These are phyloP conservation scores for Brassica hybrid DNA, from an alignment of 441 rosid species.

Conservation along the genomic window DNA sequence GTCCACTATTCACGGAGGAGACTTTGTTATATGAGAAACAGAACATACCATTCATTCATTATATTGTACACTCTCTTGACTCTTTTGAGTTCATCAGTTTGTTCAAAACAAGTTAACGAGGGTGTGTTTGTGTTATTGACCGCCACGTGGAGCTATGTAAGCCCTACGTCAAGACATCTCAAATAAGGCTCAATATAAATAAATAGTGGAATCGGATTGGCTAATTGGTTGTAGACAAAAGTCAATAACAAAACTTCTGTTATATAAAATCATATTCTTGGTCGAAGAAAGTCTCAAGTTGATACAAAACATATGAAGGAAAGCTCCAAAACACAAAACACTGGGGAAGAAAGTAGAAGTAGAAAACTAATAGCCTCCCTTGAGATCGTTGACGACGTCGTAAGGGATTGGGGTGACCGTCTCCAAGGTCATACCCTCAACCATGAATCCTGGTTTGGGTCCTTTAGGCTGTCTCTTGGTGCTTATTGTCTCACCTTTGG, in stretches of 20 bases:
- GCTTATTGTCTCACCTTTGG: not conserved
- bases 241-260: not conserved
- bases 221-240: not conserved
- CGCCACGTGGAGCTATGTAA: constrained; percentile 26
- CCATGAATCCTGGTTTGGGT: constrained; percentile 7
- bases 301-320: constrained; percentile 14
- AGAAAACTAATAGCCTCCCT: not conserved
- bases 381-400: constrained; percentile 1
- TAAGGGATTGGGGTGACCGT: not conserved
- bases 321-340: not conserved
- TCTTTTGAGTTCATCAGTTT: not conserved
- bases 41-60: not conserved
- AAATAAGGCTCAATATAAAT: not conserved
- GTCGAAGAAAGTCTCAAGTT: not conserved
- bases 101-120: not conserved
- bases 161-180: not conserved
- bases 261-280: constrained; percentile 16
- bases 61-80: not conserved
- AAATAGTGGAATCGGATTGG: not conserved
- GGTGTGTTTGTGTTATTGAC: constrained; percentile 6
- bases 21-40: not conserved
- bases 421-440: constrained; percentile 2
- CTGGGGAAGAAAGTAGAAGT: not conserved
- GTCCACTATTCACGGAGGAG: constrained; percentile 14
- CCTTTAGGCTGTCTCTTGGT: not conserved